Evolutionary conservation across 352 stramenopile species (phyloP).

Genomic region (Halophytophthora batemanensis): DNA sequence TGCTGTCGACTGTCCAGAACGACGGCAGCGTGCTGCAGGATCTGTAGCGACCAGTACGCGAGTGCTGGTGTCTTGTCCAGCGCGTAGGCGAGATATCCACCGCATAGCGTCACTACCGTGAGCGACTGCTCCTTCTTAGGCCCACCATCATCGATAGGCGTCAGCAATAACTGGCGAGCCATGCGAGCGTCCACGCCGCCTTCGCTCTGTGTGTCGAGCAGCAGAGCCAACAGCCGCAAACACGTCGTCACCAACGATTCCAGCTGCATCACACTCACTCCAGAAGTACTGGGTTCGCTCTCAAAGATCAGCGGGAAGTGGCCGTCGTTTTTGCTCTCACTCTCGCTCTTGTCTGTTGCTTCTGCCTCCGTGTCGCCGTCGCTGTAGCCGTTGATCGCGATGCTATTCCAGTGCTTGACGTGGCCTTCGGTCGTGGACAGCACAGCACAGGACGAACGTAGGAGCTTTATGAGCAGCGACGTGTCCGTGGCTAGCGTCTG

Average conservation of each 20-base stretch:
- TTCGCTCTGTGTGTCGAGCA: conserved; percentile 20
- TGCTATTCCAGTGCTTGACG: conserved; percentile 20
- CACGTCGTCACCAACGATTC: conserved; percentile 47
- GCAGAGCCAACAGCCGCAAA: conserved; percentile 41
- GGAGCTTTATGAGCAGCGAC: conserved; percentile 58
- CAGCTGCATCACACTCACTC: conserved; percentile 16
- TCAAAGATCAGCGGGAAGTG: conserved; percentile 38
- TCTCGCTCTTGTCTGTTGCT: conserved; percentile 1
- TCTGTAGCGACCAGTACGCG: conserved; percentile 43
- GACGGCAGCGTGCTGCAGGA: conserved; percentile 47
- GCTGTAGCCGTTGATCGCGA: conserved; percentile 5
- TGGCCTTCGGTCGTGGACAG: conserved; percentile 21
- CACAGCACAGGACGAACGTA: conserved; percentile 36
- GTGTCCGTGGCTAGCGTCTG: conserved; percentile 47
- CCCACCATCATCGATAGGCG: conserved; percentile 41
- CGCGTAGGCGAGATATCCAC: conserved; percentile 49
- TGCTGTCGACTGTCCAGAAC: conserved; percentile 24
- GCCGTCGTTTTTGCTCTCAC: neutral
- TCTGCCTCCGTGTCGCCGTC: conserved; percentile 2
- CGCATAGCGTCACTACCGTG: conserved; percentile 53
- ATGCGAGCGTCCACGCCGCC: conserved; percentile 3
- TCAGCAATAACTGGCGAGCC: conserved; percentile 35
- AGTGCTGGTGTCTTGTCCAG: conserved; percentile 33
- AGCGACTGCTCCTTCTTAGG: conserved; percentile 32
- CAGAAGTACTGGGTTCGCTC: conserved; percentile 15